These are phyloP conservation scores for Pichia norvegensis DNA, from an alignment of 1,139 yeast species.

Conservation along the genomic window DNA sequence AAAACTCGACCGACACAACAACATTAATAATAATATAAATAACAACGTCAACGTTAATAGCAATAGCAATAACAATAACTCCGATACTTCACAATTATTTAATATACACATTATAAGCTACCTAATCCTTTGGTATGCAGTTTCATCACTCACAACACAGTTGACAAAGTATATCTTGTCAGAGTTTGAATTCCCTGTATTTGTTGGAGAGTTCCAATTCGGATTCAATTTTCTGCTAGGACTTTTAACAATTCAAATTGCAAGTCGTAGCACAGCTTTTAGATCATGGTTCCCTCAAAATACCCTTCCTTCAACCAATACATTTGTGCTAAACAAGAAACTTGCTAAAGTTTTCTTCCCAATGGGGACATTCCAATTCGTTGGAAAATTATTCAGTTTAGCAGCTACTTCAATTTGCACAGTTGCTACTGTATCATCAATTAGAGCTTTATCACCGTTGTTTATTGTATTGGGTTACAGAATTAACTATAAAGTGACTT, in stretches of 20 bases:
- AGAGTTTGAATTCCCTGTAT: slow-evolving; percentile 41
- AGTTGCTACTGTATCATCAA: slow-evolving; percentile 82
- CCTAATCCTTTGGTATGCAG: slow-evolving; percentile 33
- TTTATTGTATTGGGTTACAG: slow-evolving; percentile 75
- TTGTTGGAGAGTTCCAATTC: slow-evolving; percentile 44
- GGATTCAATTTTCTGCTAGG: slow-evolving; percentile 33
- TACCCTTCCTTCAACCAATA: slow-evolving; percentile 15
- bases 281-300: slow-evolving; percentile 18
- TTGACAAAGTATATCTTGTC: slow-evolving; percentile 37
- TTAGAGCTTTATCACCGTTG: slow-evolving; percentile 80
- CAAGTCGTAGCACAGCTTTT: slow-evolving; percentile 10
- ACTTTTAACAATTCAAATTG: slow-evolving; percentile 11
- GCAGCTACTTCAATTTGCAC: slow-evolving; percentile 82
- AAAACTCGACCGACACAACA: not conserved
- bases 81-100: slow-evolving; percentile 4
- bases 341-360: slow-evolving; percentile 61
- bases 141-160: slow-evolving; percentile 43
- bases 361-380: slow-evolving; percentile 85
- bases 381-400: slow-evolving; percentile 80
- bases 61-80: not conserved
- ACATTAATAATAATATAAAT: not conserved
- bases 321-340: slow-evolving; percentile 14
- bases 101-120: slow-evolving; percentile 2
- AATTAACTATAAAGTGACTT: slow-evolving; percentile 46
- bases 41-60: not conserved